Conservation (phyloP, 768 basidiomycete genomes). For the Psilocybe tampanensis region DNA sequence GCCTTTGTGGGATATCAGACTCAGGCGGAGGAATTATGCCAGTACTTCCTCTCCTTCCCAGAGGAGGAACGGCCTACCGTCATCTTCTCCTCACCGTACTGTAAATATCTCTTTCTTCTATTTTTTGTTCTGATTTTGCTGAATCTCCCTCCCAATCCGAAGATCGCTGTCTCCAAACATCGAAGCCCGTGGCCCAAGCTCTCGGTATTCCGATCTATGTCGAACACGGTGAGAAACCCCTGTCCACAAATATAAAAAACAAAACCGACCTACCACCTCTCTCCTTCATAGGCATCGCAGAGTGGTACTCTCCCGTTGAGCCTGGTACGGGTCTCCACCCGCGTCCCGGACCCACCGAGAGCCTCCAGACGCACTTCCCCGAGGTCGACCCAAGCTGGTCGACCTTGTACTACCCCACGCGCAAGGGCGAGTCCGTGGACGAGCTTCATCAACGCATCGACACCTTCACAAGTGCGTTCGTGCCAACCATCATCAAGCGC, state of each 20-base stretch:
- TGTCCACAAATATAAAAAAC: not conserved
- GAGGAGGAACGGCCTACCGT: conserved; percentile 70
- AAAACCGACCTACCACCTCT: not conserved
- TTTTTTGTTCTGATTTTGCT: not conserved
- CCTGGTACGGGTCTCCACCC: conserved; percentile 76
- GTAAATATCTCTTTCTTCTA: conserved; percentile 38
- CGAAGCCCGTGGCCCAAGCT: conserved; percentile 61
- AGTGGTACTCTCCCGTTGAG: conserved; percentile 78
- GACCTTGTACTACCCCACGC: conserved; percentile 68
- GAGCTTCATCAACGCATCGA: conserved; percentile 63
- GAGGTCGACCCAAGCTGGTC: conserved; percentile 67
- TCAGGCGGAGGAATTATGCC: conserved; percentile 75
- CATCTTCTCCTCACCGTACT: conserved; percentile 86
- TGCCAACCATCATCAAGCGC: conserved; percentile 50
- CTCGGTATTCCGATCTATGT: conserved; percentile 72
- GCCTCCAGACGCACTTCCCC: conserved; percentile 56
- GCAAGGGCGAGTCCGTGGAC: conserved; percentile 70
- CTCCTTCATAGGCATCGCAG: conserved; percentile 57
- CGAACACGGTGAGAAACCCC: conserved; percentile 65
- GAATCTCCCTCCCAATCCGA: not conserved
- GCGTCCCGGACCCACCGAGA: conserved; percentile 60
- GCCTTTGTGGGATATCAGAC: conserved; percentile 34
- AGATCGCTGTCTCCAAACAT: conserved; percentile 87
- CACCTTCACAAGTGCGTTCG: conserved; percentile 52
- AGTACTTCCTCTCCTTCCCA: conserved; percentile 65